Evolutionary conservation across 164 flowering plant species (phyloP).

Genomic region (Euptelea pleiosperma): DNA sequence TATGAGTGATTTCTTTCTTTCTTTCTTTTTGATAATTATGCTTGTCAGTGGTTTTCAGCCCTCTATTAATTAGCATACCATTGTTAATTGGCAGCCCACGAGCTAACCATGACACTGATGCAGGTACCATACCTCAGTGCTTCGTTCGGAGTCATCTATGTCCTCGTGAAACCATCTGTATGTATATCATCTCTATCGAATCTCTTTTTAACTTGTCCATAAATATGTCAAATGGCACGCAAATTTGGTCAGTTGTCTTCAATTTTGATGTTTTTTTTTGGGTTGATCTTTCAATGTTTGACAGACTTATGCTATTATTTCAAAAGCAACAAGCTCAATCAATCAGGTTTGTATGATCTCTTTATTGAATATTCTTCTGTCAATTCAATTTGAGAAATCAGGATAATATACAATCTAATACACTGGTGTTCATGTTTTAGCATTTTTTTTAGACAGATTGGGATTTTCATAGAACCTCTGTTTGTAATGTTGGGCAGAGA

Average conservation of each 20-base stretch:
- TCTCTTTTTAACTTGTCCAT: not conserved
- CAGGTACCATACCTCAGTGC: conserved; percentile 91
- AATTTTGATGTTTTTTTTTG: conserved; percentile 5
- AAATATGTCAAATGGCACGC: not conserved
- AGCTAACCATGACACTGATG: conserved; percentile 1
- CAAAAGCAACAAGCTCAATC: conserved; percentile 58
- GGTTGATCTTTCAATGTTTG: conserved; percentile 1
- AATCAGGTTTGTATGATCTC: conserved; percentile 54
- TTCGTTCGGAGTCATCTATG: conserved; percentile 70
- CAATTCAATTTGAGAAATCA: too few species aligned
- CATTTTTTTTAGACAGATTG: too few species aligned
- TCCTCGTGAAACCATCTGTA: conserved; percentile 83
- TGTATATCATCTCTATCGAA: conserved; percentile 21
- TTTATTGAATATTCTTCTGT: not conserved
- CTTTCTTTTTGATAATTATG: not conserved
- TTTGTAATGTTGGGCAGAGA: too few species aligned
- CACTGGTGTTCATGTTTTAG: too few species aligned
- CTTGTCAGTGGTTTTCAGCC: not conserved
- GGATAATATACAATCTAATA: too few species aligned
- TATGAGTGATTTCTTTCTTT: not conserved
- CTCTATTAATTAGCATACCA: not conserved
- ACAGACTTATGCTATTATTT: conserved; percentile 83
- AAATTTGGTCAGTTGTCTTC: not conserved
- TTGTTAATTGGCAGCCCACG: not conserved
- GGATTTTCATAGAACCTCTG: too few species aligned